Evolutionary conservation across 352 stramenopile genomes (phyloP), one percentile per base, ranked within the genome.

Genomic region (Globisporangium nunn): DNA sequence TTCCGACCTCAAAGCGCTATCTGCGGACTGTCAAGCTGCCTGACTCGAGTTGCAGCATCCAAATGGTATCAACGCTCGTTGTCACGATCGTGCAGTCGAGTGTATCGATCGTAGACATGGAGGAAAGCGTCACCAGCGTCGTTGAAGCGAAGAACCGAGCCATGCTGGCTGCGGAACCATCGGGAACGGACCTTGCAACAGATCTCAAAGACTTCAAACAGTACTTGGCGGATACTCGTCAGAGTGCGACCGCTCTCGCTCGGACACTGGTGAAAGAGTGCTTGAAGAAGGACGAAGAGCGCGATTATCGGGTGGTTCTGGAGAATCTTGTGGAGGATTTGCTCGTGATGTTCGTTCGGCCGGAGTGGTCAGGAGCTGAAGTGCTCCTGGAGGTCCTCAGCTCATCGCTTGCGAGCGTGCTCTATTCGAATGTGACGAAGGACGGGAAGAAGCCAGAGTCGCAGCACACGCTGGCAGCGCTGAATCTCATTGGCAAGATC

Each of bases 251-350:
- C 6, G 41, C 56, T 1, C 87, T 95, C 47, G 68, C 87, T 30
- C 43, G 58, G 15, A 53, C 66, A 15, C 55, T 95, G 47, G 51
- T 95, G 45, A 81, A 67, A 48, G 78, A 85, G 53, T 94, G 81
- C 54, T 74, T 89, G 67, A 93, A 92, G 64, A 94, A 91, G 61
- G 74, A 68, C 8, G 84, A 94, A 56, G 82, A 92, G 33, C 66
- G 78, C 37, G 78, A 92, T 53, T 79, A 86, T 62, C 81, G 84
- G 23, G 65, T 86, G 47, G 64, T 87, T 15, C 64, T 95, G 14
- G 86, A 93, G 17, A 87, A 93, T 43, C 89, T 94, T 55, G 66
- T 88, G 30, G 84, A 95, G 62, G 86, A 95, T 60, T 53, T 95
- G 37, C 69, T 95, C 14, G 66, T 72, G 7, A 87, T 95, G 75